Evolutionary conservation across 2,329 filamentous ascomycete genomes (phyloP).

Genomic region (Colletotrichum aenigma): DNA sequence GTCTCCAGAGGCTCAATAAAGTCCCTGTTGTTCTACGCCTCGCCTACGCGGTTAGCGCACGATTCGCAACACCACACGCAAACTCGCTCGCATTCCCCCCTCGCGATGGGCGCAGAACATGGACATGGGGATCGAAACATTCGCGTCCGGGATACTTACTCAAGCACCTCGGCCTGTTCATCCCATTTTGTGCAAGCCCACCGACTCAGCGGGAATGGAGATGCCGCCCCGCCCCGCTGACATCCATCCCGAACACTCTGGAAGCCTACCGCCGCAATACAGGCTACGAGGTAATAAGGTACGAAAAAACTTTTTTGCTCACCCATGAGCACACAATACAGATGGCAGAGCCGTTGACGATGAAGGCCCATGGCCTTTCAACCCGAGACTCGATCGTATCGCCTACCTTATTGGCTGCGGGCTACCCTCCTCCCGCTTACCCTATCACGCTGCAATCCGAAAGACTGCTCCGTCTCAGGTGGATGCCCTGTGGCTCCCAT

Average conservation of each 20-base stretch:
- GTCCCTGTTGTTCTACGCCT: background rate
- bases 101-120: background rate
- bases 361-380: background rate
- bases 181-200: background rate
- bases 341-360: background rate
- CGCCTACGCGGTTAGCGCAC: background rate
- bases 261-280: background rate
- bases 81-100: background rate
- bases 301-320: background rate
- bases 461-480: background rate
- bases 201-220: background rate
- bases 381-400: background rate
- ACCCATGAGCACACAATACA: background rate
- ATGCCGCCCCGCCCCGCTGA: conserved; percentile 4
- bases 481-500: background rate
- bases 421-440: background rate
- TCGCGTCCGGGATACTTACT: background rate
- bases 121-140: background rate
- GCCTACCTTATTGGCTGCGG: background rate
- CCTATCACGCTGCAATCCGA: background rate
- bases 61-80: background rate
- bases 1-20: background rate
- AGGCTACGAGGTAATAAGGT: background rate
- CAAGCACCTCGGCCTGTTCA: background rate
- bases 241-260: background rate